Evolutionary conservation across 2,329 filamentous ascomycete species (phyloP).

Genomic region (Colletotrichum noveboracense): DNA sequence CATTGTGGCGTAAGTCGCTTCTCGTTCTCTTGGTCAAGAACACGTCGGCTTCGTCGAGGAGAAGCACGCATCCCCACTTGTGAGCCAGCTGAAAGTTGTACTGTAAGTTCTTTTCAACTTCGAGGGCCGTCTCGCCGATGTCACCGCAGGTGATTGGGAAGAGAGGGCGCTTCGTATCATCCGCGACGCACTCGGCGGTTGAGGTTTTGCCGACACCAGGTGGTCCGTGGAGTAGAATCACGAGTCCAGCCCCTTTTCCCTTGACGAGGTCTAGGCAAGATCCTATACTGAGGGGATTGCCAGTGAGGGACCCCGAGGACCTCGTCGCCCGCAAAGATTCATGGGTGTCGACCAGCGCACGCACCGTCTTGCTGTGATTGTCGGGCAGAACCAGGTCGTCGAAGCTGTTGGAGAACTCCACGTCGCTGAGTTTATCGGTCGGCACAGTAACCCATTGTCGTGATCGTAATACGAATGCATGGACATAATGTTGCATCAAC

Average conservation of each 20-base stretch:
- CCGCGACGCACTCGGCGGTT: background rate
- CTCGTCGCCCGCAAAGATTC: background rate
- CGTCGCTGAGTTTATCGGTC: background rate
- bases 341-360: conserved; percentile 22
- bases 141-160: conserved; percentile 16
- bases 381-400: conserved; percentile 16
- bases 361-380: conserved; percentile 11
- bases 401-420: conserved; percentile 21
- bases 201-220: background rate
- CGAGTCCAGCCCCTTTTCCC: conserved; percentile 6
- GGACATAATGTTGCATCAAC: conserved; percentile 4
- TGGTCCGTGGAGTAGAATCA: background rate
- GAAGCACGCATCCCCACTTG: conserved; percentile 15
- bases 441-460: conserved; percentile 18
- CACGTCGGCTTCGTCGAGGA: conserved; percentile 5
- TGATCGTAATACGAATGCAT: conserved; percentile 16
- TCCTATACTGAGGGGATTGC: background rate
- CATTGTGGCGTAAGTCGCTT: conserved; percentile 40
- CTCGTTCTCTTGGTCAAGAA: conserved; percentile 64
- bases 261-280: conserved; percentile 11
- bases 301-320: background rate
- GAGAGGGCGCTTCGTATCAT: background rate
- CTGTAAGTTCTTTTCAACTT: conserved; percentile 18
- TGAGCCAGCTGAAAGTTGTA: conserved; percentile 9
- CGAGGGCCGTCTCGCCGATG: conserved; percentile 14